Conservation (phyloP, 805 yeast species). For the Helenozyma rhizophorensis region DNA sequence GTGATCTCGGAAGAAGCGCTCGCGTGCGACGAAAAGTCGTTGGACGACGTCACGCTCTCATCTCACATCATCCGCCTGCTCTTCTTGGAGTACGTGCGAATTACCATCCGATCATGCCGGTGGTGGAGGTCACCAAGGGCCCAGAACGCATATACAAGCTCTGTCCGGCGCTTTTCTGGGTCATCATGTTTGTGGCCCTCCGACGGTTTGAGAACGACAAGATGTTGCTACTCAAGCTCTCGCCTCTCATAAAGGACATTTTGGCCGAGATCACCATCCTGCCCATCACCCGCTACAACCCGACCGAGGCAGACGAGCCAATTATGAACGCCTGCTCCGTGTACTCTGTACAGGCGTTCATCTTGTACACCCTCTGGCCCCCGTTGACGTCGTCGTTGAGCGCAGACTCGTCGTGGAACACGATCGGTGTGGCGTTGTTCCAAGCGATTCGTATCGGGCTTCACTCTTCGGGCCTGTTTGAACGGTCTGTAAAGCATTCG, state of each 20-base stretch:
- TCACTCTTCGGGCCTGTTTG: constrained; percentile 51
- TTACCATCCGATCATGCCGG: constrained; percentile 84
- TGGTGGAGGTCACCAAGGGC: constrained; percentile 76
- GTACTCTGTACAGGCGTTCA: constrained; percentile 88
- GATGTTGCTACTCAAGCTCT: constrained; percentile 52
- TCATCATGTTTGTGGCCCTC: constrained; percentile 78
- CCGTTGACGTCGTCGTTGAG: constrained; percentile 90
- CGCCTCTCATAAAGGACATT: constrained; percentile 68
- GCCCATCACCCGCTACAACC: constrained; percentile 82
- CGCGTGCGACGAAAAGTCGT: constrained; percentile 59
- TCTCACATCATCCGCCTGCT: constrained; percentile 58
- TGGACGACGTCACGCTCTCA: constrained; percentile 63
- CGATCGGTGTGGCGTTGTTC: constrained; percentile 87
- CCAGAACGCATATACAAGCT: constrained; percentile 74
- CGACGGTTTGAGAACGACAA: constrained; percentile 49
- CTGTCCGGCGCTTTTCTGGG: constrained; percentile 93
- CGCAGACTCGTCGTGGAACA: constrained; percentile 95
- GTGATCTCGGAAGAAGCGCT: constrained; percentile 30
- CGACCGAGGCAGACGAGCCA: constrained; percentile 76
- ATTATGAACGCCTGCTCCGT: constrained; percentile 85
- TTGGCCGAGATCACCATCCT: constrained; percentile 85
- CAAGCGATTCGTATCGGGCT: constrained; percentile 91
- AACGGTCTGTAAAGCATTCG: constrained; percentile 33
- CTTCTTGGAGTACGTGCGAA: constrained; percentile 66
- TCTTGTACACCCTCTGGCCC: constrained; percentile 91